Percentiles rank a stretch among this genome's conserved stretches.
Conservation (phyloP, 148 eudicot genomes). For the Silene latifolia region DNA sequence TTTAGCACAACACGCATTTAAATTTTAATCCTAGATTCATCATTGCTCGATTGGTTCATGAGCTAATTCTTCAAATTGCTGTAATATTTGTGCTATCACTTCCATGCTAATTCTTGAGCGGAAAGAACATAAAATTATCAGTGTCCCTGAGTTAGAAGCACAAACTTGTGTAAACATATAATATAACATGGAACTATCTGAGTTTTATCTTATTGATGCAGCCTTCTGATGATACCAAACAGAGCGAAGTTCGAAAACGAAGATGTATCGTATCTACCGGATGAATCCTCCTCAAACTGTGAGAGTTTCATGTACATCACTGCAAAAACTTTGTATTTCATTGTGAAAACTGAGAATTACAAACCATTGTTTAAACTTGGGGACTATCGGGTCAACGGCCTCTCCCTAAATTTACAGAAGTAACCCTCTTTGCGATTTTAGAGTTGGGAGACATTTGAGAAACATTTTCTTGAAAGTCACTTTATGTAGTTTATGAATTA, state of each 20-base stretch:
- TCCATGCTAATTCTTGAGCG: no score
- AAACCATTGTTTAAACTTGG: no score
- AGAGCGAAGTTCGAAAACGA: conserved; percentile 37
- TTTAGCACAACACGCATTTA: neutral
- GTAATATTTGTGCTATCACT: no score
- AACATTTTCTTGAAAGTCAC: conserved; percentile 8
- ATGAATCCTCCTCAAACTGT: conserved; percentile 18
- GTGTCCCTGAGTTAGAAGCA: no score
- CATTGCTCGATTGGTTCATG: neutral
- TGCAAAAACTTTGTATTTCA: conserved; percentile 14
- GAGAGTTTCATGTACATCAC: conserved; percentile 17
- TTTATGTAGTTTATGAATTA: conserved; percentile 4
- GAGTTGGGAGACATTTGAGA: neutral
- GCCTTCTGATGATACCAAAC: conserved; percentile 43
- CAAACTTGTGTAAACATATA: no score
- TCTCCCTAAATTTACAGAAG: neutral
- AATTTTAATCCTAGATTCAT: neutral
- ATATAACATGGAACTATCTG: neutral
- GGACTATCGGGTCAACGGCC: no score
- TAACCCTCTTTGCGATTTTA: conserved; percentile 3
- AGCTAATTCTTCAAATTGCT: neutral
- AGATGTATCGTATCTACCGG: conserved; percentile 48
- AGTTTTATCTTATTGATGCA: conserved; percentile 25
- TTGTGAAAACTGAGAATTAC: neutral
- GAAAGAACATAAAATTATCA: no score